Evolutionary conservation across 441 rosid genomes (phyloP).

Genomic region (Syzygium malaccense): DNA sequence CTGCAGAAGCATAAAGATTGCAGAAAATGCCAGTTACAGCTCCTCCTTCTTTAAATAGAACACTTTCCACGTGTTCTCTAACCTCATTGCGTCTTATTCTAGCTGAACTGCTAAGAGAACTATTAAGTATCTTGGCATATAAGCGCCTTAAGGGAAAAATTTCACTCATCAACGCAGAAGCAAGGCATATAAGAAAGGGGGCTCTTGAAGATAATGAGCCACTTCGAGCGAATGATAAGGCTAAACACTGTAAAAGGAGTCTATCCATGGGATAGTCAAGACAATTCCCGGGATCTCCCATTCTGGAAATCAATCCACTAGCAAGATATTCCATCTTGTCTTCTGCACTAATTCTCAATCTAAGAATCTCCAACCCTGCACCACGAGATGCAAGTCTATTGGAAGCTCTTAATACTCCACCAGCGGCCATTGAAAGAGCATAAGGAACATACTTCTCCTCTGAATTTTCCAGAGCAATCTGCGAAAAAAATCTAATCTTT

Average conservation of each 20-base stretch:
- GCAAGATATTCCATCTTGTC: conserved; percentile 38
- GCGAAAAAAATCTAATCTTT: conserved; percentile 35
- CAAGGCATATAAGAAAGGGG: conserved; percentile 49
- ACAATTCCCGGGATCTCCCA: conserved; percentile 15
- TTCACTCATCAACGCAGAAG: conserved; percentile 61
- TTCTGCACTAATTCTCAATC: conserved; percentile 51
- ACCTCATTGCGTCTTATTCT: conserved; percentile 26
- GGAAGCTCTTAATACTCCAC: conserved; percentile 70
- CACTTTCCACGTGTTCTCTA: conserved; percentile 46
- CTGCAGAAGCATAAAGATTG: conserved; percentile 57
- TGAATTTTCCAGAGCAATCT: conserved; percentile 32
- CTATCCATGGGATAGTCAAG: conserved; percentile 16
- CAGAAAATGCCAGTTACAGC: conserved; percentile 64
- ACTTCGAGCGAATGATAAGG: conserved; percentile 74
- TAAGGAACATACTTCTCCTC: conserved; percentile 35
- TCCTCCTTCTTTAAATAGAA: conserved; percentile 81
- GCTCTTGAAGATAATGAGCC: conserved; percentile 47
- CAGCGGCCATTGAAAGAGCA: conserved; percentile 65
- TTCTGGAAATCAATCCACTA: conserved; percentile 29
- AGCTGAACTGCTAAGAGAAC: conserved; percentile 14
- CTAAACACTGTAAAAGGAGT: conserved; percentile 51
- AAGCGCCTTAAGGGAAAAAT: conserved; percentile 55
- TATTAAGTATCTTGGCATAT: conserved; percentile 35
- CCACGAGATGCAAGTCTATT: conserved; percentile 27
- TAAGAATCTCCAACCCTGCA: conserved; percentile 31